Evolutionary conservation across 257 asterid species (phyloP), one percentile per base, ranked within the genome.

Genomic region (Nicotiana paniculata): DNA sequence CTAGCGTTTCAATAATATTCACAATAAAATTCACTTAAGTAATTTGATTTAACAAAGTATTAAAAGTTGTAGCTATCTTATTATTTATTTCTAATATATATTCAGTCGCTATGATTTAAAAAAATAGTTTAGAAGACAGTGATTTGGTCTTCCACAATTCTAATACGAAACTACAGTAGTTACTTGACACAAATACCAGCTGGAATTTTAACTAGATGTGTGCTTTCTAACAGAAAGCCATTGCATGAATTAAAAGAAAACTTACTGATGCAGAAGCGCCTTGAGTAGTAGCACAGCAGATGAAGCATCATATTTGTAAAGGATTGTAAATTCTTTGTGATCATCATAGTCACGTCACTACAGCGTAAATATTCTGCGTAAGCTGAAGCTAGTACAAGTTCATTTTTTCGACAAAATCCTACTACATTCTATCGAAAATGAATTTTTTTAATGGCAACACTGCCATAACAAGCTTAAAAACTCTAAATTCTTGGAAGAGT

Each of bases 401-500:
- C 79, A 72, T 21, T 53, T 53, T 46, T 58, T 57, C 9, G 72
- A 81, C 81, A 66, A 80, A 63, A 65, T 46, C 77, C 84, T 76
- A 83, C 4, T 18, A 39, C 18, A 53, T 53, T 74, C 82, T 81
- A 54, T 21, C 51, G 57, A 77, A 77, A 70, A 77, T 63, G 54
- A 32, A 35, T 51, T 12, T 78, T 61, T 9, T 24, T 72, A 3
- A 61, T 11, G 35, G 77, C n/a, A 76, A 39, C 63, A 80, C 81
- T 33, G 64, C 83, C 68, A 80, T 68, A 82, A 62, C 77, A 61
- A 81, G 79, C 76, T 64, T 43, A 70, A 85, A 83, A 80, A 74
- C 62, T 68, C 93, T 89, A 89, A 76, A 32, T 90, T 90, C 78
- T 77, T 68, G 9, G n/a, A 46, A 72, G 62, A 43, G 68, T 54